These are phyloP conservation scores for Lactifluus echinatus DNA, from an alignment of 768 basidiomycete species.

Conservation along the genomic window DNA sequence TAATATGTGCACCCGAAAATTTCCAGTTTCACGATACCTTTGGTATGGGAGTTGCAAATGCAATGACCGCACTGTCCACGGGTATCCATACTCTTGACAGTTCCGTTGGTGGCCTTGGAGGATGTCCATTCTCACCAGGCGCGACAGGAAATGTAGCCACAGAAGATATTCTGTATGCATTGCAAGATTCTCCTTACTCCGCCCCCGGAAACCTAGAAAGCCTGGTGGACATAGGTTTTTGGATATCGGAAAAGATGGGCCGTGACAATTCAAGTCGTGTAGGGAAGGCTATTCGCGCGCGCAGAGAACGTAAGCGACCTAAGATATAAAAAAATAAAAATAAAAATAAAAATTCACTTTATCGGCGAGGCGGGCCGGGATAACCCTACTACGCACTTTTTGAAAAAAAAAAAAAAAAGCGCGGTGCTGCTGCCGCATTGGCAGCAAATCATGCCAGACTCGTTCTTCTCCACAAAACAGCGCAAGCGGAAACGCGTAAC, in stretches of 20 bases:
- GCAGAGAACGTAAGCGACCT: conserved; percentile 32
- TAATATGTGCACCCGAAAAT: not conserved
- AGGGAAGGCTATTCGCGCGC: conserved; percentile 60
- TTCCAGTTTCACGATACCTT: conserved; percentile 84
- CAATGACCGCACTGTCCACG: conserved; percentile 56
- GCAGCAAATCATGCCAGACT: conserved; percentile 56
- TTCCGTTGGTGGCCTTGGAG: conserved; percentile 83
- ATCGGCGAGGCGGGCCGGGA: not conserved
- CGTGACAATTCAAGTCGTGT: conserved; percentile 68
- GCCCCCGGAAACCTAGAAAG: conserved; percentile 56
- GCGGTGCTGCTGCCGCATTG: not conserved
- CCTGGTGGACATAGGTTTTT: conserved; percentile 69
- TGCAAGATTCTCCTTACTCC: conserved; percentile 53
- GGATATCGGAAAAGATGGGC: conserved; percentile 66
- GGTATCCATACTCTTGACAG: conserved; percentile 80
- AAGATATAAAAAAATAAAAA: too few relatives aligned
- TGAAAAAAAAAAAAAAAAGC: not conserved
- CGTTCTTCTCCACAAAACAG: conserved; percentile 65
- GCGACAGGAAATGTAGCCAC: conserved; percentile 94
- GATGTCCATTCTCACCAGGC: conserved; percentile 94
- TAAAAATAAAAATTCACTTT: conserved; percentile 2
- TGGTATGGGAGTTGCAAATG: conserved; percentile 74
- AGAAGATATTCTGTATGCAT: conserved; percentile 82
- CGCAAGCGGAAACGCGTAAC: conserved; percentile 54
- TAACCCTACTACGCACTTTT: too few relatives aligned